These are phyloP conservation scores for Entomortierella beljakovae DNA, from an alignment of 192 early-diverging fungal species.

Conservation along the genomic window DNA sequence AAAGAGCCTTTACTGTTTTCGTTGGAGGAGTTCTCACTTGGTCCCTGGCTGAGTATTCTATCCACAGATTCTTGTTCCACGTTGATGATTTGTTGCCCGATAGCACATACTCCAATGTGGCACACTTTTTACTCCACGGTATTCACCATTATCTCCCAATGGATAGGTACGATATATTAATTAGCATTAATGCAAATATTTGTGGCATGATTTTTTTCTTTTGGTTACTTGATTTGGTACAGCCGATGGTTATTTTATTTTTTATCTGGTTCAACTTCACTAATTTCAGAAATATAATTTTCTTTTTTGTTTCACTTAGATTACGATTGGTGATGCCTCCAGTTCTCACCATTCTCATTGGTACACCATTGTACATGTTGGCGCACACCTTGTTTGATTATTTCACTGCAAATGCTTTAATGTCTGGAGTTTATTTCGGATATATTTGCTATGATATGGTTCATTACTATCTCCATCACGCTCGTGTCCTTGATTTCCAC, in stretches of 20 bases:
- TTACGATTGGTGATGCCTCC: slow-evolving; percentile 95
- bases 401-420: slow-evolving; percentile 71
- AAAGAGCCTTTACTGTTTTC: slow-evolving; percentile 60
- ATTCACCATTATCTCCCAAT: slow-evolving; percentile 96
- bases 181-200: background rate
- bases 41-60: slow-evolving; percentile 87
- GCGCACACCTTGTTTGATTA: slow-evolving; percentile 68
- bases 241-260: background rate
- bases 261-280: background rate
- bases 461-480: slow-evolving; percentile 96
- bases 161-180: slow-evolving; percentile 75
- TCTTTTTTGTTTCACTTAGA: slow-evolving; percentile 36
- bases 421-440: slow-evolving; percentile 80
- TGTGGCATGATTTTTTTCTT: slow-evolving; percentile 23
- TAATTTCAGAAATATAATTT: too few relatives aligned
- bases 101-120: slow-evolving; percentile 72
- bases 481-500: slow-evolving; percentile 73
- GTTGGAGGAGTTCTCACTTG: slow-evolving; percentile 79
- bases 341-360: slow-evolving; percentile 76
- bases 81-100: slow-evolving; percentile 87
- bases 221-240: background rate
- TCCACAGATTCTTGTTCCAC: slow-evolving; percentile 94
- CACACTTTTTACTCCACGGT: slow-evolving; percentile 92
- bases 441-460: slow-evolving; percentile 90
- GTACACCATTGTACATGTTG: slow-evolving; percentile 65